These are phyloP conservation scores for Colletotrichum endophyticum DNA, from an alignment of 2,329 filamentous ascomycete species.

Conservation along the genomic window DNA sequence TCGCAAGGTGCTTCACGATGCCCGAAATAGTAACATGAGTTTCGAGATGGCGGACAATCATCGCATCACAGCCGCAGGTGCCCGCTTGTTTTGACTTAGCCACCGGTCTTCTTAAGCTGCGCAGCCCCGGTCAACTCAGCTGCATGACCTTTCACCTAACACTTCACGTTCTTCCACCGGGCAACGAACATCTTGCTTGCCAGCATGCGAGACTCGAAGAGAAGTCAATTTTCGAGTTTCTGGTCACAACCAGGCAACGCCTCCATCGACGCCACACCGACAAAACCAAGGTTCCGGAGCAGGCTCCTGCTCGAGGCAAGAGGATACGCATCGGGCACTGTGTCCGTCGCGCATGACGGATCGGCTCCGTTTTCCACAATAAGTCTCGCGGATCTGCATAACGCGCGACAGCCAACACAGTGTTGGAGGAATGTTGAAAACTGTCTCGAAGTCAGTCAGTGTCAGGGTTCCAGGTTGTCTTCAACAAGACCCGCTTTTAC, in stretches of 20 bases:
- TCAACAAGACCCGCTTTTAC: constrained; percentile 25
- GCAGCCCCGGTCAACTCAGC: background rate
- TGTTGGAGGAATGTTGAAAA: background rate
- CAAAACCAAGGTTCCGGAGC: background rate
- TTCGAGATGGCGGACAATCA: background rate
- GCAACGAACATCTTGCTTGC: background rate
- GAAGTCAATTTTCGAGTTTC: background rate
- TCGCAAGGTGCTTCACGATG: background rate
- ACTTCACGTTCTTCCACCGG: background rate
- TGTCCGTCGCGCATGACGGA: constrained; percentile 11
- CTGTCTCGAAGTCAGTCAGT: background rate
- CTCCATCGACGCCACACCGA: background rate
- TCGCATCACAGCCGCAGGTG: background rate
- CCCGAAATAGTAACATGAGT: background rate
- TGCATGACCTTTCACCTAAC: background rate
- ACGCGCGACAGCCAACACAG: background rate
- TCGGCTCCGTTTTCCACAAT: constrained; percentile 12
- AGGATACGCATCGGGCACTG: background rate
- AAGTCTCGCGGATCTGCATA: background rate
- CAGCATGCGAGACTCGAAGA: background rate
- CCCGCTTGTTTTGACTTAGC: background rate
- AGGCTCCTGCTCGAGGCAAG: background rate
- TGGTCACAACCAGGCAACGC: background rate
- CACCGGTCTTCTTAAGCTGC: background rate
- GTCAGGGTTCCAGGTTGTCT: constrained; percentile 17